Percentiles rank a stretch among this genome's conserved stretches.
phyloP scores from a whole-genome alignment of 2,329 filamentous ascomycete species.

The Polytolypa hystricis region DNA sequence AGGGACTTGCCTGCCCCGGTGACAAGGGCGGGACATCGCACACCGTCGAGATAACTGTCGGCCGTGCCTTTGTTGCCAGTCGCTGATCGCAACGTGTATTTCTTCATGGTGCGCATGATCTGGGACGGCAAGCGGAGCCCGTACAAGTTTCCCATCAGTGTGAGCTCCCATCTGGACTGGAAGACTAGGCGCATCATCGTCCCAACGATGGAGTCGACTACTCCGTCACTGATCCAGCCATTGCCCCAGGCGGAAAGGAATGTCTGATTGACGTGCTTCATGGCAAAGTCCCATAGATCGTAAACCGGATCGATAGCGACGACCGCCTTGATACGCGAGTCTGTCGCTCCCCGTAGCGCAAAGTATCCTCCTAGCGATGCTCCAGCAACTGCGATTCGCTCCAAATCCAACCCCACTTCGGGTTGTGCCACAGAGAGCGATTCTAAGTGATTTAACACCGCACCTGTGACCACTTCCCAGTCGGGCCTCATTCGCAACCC shows the following conservation, averaged over 20 bases:
- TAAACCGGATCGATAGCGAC: constrained; percentile 30
- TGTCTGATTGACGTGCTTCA: constrained; percentile 16
- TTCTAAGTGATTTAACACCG: constrained; percentile 24
- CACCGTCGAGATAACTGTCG: too few relatives aligned
- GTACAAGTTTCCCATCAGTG: constrained; percentile 5
- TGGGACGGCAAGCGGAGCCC: too few relatives aligned
- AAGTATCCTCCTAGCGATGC: constrained; percentile 37
- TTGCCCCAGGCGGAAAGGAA: constrained; percentile 15
- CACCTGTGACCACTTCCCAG: constrained; percentile 26
- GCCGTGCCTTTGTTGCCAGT: too few relatives aligned
- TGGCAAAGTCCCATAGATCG: constrained; percentile 23
- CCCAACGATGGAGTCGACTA: constrained; percentile 17
- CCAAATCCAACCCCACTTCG: constrained; percentile 24
- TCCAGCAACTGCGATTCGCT: constrained; percentile 28
- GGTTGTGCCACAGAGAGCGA: constrained; percentile 7
- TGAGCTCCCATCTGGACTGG: constrained; percentile 19
- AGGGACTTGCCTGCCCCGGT: too few relatives aligned
- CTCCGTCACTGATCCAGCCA: constrained; percentile 19
- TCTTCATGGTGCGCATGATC: too few relatives aligned
- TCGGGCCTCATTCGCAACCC: constrained; percentile 25
- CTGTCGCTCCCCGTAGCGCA: constrained; percentile 32
- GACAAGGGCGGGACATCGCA: too few relatives aligned
- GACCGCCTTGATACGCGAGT: constrained; percentile 36
- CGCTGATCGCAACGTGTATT: too few relatives aligned
- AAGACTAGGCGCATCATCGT: constrained; percentile 13